A percentile compares a stretch with the other conserved stretches of the same genome.
These are phyloP conservation scores for Teratosphaeria nubilosa DNA, from an alignment of 2,329 filamentous ascomycete genomes.

Conservation along the genomic window DNA sequence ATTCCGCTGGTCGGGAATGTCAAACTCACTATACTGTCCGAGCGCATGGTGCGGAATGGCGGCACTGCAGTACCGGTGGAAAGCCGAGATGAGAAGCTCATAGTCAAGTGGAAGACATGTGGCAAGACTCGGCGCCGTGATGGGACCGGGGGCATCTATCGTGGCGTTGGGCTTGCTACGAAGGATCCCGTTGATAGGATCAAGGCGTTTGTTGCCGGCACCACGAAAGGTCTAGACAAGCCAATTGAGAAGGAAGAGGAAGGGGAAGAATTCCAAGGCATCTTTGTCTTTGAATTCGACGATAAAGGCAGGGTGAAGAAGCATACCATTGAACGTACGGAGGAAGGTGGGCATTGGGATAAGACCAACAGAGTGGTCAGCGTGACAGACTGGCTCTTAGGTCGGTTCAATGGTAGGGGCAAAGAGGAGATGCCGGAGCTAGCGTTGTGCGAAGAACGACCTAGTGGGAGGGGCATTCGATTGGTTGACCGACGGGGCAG, in stretches of 20 bases:
- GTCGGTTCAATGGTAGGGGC: conserved; percentile 53
- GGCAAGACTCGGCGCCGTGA: conserved; percentile 40
- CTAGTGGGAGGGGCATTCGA: conserved; percentile 6
- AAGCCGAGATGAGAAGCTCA: conserved; percentile 60
- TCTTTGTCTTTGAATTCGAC: conserved; percentile 96
- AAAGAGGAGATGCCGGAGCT: conserved; percentile 34
- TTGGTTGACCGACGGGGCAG: conserved; percentile 7
- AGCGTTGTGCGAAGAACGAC: conserved; percentile 28
- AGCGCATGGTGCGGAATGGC: conserved; percentile 64
- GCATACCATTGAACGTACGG: conserved; percentile 89
- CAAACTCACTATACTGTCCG: conserved; percentile 73
- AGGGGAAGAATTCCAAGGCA: conserved; percentile 67
- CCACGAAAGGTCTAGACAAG: neutral
- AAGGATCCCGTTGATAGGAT: conserved; percentile 46
- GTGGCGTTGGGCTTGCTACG: conserved; percentile 21
- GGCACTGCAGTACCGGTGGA: conserved; percentile 30
- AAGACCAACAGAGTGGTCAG: conserved; percentile 77
- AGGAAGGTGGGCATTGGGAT: conserved; percentile 76
- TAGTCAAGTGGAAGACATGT: conserved; percentile 79
- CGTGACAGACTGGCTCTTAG: conserved; percentile 88
- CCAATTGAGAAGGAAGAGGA: conserved; percentile 30
- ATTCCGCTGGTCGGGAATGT: conserved; percentile 87
- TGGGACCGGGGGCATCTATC: conserved; percentile 36
- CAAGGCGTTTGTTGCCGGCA: conserved; percentile 44
- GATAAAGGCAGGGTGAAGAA: conserved; percentile 69